Percentiles rank a stretch among this genome's conserved stretches.
These are phyloP conservation scores for Magnolia kwangsiensis DNA, from an alignment of 164 flowering plant genomes.

Conservation along the genomic window DNA sequence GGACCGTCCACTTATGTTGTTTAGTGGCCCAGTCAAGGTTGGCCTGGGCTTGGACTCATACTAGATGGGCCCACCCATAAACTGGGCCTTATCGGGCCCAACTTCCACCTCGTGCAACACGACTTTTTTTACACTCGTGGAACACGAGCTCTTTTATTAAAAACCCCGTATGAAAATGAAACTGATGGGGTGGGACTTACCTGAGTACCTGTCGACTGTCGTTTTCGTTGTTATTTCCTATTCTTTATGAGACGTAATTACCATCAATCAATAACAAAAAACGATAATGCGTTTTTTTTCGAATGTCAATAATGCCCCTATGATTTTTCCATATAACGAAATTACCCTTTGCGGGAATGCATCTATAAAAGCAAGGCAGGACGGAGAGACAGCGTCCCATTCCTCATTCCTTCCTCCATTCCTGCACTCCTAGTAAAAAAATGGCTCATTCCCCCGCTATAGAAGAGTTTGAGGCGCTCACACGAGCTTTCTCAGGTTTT, in stretches of 20 bases:
- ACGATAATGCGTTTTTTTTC: background rate
- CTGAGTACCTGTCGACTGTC: too few relatives aligned
- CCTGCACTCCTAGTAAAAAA: background rate
- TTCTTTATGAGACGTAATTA: background rate
- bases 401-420: background rate
- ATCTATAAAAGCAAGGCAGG: background rate
- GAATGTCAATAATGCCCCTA: background rate
- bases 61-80: too few relatives aligned
- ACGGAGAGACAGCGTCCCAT: background rate
- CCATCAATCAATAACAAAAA: background rate
- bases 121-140: background rate
- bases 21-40: too few relatives aligned
- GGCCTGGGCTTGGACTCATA: too few relatives aligned
- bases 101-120: background rate
- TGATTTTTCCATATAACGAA: background rate
- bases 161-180: background rate
- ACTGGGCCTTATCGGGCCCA: background rate
- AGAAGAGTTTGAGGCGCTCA: slow-evolving; percentile 7
- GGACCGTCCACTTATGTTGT: too few relatives aligned
- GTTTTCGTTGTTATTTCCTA: background rate
- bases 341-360: background rate
- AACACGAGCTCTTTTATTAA: background rate
- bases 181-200: too few relatives aligned
- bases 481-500: slow-evolving; percentile 12
- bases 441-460: background rate